A percentile compares a stretch with the other conserved stretches of the same genome.
Conservation (phyloP, 306 rosid species). For the Senna tora region DNA sequence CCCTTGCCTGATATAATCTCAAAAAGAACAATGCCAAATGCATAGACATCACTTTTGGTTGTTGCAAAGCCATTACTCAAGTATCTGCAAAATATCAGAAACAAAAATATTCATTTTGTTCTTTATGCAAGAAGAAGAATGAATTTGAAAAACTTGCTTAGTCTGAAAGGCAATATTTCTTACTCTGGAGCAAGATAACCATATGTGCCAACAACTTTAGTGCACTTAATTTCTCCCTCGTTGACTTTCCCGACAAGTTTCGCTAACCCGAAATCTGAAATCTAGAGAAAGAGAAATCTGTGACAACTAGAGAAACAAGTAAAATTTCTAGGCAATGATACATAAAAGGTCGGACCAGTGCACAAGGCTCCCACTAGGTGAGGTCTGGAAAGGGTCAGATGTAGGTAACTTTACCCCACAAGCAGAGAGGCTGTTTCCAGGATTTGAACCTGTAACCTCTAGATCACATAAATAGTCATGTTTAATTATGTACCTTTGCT, state of each 20-base stretch:
- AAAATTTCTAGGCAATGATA: conserved; percentile 24
- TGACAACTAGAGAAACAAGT: conserved; percentile 24
- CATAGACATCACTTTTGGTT: conserved; percentile 88
- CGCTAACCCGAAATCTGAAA: conserved; percentile 98
- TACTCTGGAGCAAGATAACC: conserved; percentile 99
- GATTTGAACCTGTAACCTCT: no score
- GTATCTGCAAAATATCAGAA: conserved; percentile 59
- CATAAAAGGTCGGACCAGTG: no score
- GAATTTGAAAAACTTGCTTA: conserved; percentile 1
- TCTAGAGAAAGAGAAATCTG: conserved; percentile 49
- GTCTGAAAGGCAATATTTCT: conserved; percentile 36
- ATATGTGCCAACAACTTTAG: conserved; percentile 96
- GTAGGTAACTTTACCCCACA: no score
- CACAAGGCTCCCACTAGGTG: no score
- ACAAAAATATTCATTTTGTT: background rate
- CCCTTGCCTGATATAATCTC: conserved; percentile 91
- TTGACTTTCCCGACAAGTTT: conserved; percentile 77
- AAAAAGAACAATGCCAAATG: conserved; percentile 90
- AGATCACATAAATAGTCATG: no score
- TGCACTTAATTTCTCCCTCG: conserved; percentile 79
- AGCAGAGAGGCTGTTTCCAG: no score
- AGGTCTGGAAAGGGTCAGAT: no score
- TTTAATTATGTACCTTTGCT: conserved; percentile 67
- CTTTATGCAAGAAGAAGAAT: conserved; percentile 19
- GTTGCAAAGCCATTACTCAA: conserved; percentile 94